Evolutionary conservation across 1,284 basidiomycete genomes (phyloP).

Genomic region (Vanrija sp.): DNA sequence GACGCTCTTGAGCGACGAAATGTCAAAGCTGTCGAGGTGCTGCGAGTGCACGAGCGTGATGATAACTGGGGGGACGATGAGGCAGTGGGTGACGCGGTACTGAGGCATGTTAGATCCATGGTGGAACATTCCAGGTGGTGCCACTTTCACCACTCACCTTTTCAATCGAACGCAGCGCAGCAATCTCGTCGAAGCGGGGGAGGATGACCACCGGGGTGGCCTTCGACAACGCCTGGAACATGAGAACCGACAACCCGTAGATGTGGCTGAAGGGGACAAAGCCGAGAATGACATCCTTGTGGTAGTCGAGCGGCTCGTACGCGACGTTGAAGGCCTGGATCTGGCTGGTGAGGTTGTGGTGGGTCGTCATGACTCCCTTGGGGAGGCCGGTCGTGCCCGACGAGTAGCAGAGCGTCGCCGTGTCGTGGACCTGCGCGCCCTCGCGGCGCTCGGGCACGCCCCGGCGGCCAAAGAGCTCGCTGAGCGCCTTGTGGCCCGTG

Average conservation of each 20-base stretch:
- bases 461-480: conserved; percentile 8
- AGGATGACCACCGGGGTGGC: conserved; percentile 66
- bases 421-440: conserved; percentile 3
- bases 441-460: conserved; percentile 7
- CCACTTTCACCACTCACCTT: conserved; percentile 44
- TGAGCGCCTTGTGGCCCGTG: conserved; percentile 11
- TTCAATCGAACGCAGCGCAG: conserved; percentile 66
- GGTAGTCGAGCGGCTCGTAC: conserved; percentile 3
- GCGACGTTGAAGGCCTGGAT: conserved; percentile 12
- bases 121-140: not conserved
- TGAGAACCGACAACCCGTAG: conserved; percentile 35
- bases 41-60: conserved; percentile 53
- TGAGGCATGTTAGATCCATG: conserved; percentile 45
- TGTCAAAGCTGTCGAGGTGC: conserved; percentile 66
- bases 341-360: conserved; percentile 58
- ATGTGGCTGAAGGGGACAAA: conserved; percentile 17
- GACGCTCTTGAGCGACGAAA: conserved; percentile 60
- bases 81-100: conserved; percentile 60
- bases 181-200: conserved; percentile 57
- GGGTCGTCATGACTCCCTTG: conserved; percentile 57
- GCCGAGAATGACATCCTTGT: conserved; percentile 12
- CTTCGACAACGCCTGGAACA: conserved; percentile 60
- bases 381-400: conserved; percentile 57
- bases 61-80: conserved; percentile 81
- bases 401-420: conserved; percentile 57